phyloP scores from a whole-genome alignment of 495 filamentous ascomycete species.

The Hypoxylon intermedium region DNA sequence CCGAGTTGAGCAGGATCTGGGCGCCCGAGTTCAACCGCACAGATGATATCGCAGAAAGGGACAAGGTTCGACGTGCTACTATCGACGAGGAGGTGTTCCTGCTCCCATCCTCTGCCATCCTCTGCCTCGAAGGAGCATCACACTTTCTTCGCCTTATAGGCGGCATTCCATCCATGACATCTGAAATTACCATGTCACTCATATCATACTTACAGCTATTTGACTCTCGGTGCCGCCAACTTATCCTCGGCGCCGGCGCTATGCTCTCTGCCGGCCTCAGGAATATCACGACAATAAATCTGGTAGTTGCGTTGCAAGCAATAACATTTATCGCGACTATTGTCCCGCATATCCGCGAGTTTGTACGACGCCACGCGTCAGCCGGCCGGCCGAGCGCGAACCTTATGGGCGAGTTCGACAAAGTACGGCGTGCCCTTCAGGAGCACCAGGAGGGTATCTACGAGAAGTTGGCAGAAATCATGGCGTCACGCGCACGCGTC shows the following conservation, averaged over 20 bases:
- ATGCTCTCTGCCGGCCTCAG: conserved; percentile 78
- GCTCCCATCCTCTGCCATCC: conserved; percentile 70
- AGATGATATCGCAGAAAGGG: conserved; percentile 58
- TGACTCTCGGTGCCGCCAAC: conserved; percentile 78
- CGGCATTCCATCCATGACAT: conserved; percentile 74
- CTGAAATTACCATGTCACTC: conserved; percentile 66
- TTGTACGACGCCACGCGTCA: conserved; percentile 70
- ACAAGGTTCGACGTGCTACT: conserved; percentile 65
- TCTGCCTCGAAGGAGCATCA: conserved; percentile 71
- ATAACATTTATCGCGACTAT: conserved; percentile 76
- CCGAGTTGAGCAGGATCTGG: conserved; percentile 65
- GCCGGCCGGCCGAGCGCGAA: conserved; percentile 44
- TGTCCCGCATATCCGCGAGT: conserved; percentile 79
- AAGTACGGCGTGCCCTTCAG: conserved; percentile 74
- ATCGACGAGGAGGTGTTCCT: conserved; percentile 79
- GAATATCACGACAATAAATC: conserved; percentile 85
- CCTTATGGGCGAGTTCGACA: conserved; percentile 78
- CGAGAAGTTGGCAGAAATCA: conserved; percentile 83
- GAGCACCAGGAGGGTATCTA: conserved; percentile 81
- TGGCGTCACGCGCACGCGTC: conserved; percentile 68
- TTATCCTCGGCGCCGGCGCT: conserved; percentile 83
- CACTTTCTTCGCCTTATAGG: conserved; percentile 73
- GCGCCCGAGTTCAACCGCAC: conserved; percentile 30
- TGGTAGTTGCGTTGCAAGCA: conserved; percentile 79
- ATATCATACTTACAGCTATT: conserved; percentile 69